Evolutionary conservation across 345 rosid species (phyloP), one percentile per base, ranked within the genome.

Genomic region (Gossypium turneri): DNA sequence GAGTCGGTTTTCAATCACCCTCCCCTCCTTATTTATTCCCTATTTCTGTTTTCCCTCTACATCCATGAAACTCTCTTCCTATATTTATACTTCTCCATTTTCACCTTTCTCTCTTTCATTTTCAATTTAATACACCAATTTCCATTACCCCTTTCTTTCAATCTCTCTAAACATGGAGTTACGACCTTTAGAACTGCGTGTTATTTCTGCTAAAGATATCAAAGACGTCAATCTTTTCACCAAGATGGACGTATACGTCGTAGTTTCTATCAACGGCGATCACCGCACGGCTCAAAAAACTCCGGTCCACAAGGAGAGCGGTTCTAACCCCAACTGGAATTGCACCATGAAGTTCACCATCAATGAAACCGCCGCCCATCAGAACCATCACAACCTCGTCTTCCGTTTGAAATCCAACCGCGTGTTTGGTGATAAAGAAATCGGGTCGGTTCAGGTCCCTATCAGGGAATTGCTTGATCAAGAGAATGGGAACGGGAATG

Each of bases 181-280:
- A 52, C 74, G 88, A 74, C 74, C 81, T 7, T 76, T 87, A 20
- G 86, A 84, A 25, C 34, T 89, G 59, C 84, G 76, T 8, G 51
- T 83, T 9, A 57, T 65, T 11, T 81, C 84, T 0, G 93, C 86
- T 24, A 75, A 56, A 27, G 88, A 78, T 10, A 75, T 89, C 7
- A 85, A 84, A 41, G 78, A 83, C 10, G 85, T 82, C 61, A 86
- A 84, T 25, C 3, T 78, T 44, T 73, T 87, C 75, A 27, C 84
- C 80, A 87, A 78, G 75, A 89, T 89, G 93, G 82, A 83, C 73
- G 83, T 84, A 0, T 87, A 83, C 62, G 86, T 77, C 6, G 73
- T 79, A 27, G 86, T 77, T 64, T 72, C 85, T 15, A 60, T 89
- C 81, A 56, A 75, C 38, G 81, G 86, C 9, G 87, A 84, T 57